Evolutionary conservation across 2,329 filamentous ascomycete genomes (phyloP).

Genomic region (Ophiostoma triangulosporum): DNA sequence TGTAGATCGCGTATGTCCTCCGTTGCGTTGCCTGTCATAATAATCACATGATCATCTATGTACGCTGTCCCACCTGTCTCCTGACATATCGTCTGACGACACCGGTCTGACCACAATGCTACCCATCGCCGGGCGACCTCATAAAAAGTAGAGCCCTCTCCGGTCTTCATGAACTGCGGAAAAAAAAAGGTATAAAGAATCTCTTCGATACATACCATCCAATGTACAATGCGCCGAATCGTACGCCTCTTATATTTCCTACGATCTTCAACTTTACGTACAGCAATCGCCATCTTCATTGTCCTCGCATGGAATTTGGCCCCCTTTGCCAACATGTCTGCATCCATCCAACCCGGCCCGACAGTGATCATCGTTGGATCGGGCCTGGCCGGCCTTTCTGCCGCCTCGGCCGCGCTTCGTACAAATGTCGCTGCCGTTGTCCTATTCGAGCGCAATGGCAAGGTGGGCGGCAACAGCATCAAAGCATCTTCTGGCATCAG

Average conservation of each 20-base stretch:
- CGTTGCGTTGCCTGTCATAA: background rate
- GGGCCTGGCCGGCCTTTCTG: constrained; percentile 48
- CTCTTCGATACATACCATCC: background rate
- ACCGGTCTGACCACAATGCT: background rate
- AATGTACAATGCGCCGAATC: background rate
- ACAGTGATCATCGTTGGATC: constrained; percentile 48
- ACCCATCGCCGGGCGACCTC: too few relatives aligned
- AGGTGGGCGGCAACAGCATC: constrained; percentile 83
- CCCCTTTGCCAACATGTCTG: background rate
- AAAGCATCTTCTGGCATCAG: constrained; percentile 99
- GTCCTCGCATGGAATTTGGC: background rate
- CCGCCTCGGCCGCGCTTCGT: constrained; percentile 41
- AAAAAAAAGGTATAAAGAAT: too few relatives aligned
- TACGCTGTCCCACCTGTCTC: background rate
- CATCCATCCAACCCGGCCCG: background rate
- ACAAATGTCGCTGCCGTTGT: constrained; percentile 35
- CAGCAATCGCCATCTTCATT: background rate
- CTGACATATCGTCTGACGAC: background rate
- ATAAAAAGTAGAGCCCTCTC: background rate
- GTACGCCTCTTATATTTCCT: background rate
- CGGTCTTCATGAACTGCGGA: too few relatives aligned
- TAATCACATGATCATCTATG: background rate
- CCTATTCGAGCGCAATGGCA: constrained; percentile 45
- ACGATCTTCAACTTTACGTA: background rate
- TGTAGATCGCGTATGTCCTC: too few relatives aligned